phyloP scores from a whole-genome alignment of 2,329 filamentous ascomycete genomes.

The Ascochyta clinopodiicola region DNA sequence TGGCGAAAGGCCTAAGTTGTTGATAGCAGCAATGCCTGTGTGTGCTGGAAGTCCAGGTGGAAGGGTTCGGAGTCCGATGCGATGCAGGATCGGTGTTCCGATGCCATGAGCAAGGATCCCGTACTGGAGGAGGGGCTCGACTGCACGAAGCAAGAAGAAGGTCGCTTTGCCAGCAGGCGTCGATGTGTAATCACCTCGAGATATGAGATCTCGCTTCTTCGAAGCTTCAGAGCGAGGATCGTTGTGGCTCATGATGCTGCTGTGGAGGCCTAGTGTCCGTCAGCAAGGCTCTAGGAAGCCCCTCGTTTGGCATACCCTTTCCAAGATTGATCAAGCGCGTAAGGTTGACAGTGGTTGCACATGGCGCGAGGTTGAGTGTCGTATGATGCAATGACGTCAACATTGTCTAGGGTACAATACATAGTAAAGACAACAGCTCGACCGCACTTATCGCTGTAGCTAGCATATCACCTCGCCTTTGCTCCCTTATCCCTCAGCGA shows the following conservation, averaged over 20 bases:
- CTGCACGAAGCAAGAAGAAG: slow-evolving; percentile 56
- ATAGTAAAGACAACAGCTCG: too few relatives aligned
- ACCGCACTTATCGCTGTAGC: too few relatives aligned
- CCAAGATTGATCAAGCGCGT: background rate
- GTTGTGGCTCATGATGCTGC: slow-evolving; percentile 22
- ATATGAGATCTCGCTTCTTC: slow-evolving; percentile 47
- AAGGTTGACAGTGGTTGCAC: background rate
- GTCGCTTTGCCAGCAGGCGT: slow-evolving; percentile 48
- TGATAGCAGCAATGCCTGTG: slow-evolving; percentile 49
- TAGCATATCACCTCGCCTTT: too few relatives aligned
- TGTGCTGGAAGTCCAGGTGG: slow-evolving; percentile 51
- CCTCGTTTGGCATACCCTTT: background rate
- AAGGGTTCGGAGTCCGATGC: slow-evolving; percentile 54
- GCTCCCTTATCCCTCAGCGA: too few relatives aligned
- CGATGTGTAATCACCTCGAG: slow-evolving; percentile 51
- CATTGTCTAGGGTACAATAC: too few relatives aligned
- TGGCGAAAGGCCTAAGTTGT: slow-evolving; percentile 57
- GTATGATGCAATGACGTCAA: too few relatives aligned
- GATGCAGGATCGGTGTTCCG: slow-evolving; percentile 53
- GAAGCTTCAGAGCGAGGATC: slow-evolving; percentile 40
- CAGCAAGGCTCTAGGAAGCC: background rate
- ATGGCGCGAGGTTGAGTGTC: too few relatives aligned
- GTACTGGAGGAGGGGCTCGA: slow-evolving; percentile 59
- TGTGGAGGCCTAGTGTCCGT: background rate
- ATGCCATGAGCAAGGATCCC: slow-evolving; percentile 54